A percentile compares a stretch with the other conserved stretches of the same genome.
Evolutionary conservation across 257 asterid genomes (phyloP).

Genomic region (Nicotiana otophora): DNA sequence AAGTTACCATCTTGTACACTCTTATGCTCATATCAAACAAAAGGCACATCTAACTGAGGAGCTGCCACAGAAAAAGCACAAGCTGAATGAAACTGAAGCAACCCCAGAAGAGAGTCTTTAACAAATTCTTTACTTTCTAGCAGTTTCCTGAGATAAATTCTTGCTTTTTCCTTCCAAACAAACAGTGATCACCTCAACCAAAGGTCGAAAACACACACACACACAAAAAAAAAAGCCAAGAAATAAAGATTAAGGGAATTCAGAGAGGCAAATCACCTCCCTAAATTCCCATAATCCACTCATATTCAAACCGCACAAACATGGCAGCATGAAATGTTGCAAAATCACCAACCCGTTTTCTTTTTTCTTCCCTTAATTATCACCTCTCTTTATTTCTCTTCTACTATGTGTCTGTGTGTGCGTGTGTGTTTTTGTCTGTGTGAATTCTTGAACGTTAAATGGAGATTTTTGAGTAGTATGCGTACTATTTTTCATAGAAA

Average conservation of each 20-base stretch:
- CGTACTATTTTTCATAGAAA: not conserved
- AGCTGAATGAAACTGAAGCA: not conserved
- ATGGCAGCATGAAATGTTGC: constrained; percentile 28
- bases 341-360: not conserved
- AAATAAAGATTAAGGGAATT: constrained; percentile 34
- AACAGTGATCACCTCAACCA: not conserved
- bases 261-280: constrained; percentile 74
- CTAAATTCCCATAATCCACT: constrained; percentile 68
- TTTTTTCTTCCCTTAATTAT: not conserved
- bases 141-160: not conserved
- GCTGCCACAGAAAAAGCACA: no score
- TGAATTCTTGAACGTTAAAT: constrained; percentile 11
- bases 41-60: not conserved
- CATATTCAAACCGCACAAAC: constrained; percentile 49
- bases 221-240: not conserved
- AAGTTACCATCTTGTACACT: no score
- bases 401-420: constrained; percentile 2
- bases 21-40: constrained; percentile 4
- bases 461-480: not conserved
- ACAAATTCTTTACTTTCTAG: not conserved
- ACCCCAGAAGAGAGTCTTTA: not conserved
- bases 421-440: not conserved
- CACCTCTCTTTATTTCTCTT: not conserved
- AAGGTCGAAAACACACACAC: not conserved
- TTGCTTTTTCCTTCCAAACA: not conserved